A percentile compares a stretch with the other conserved stretches of the same genome.
These are phyloP conservation scores for Grifola frondosa DNA, from an alignment of 1,284 basidiomycete genomes.

Conservation along the genomic window DNA sequence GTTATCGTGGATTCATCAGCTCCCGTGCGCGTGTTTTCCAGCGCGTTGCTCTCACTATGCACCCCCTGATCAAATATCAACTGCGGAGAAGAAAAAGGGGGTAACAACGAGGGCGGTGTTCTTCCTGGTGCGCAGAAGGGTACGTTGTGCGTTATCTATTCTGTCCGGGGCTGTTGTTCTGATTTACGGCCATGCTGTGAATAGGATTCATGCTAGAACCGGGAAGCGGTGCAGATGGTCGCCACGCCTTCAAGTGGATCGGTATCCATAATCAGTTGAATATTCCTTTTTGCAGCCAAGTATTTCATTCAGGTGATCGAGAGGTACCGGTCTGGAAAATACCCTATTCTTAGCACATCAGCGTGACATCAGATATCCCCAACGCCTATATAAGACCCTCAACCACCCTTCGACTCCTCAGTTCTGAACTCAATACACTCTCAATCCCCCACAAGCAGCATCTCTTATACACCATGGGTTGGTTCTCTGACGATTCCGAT, in stretches of 20 bases:
- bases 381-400: slow-evolving; percentile 27
- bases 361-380: slow-evolving; percentile 16
- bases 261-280: slow-evolving; percentile 4
- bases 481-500: slow-evolving; percentile 50
- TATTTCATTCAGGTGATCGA: slow-evolving; percentile 19
- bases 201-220: slow-evolving; percentile 5
- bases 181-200: no score
- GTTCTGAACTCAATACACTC: slow-evolving; percentile 19
- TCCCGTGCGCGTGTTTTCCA: no score
- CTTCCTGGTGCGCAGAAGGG: no score
- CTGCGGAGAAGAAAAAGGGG: no score
- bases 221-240: slow-evolving; percentile 13
- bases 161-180: no score
- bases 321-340: slow-evolving; percentile 5
- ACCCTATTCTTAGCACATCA: slow-evolving; percentile 18
- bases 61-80: no score
- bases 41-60: no score
- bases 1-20: no score
- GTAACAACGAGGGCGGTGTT: no score
- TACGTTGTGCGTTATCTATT: no score
- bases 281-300: slow-evolving; percentile 7
- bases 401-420: slow-evolving; percentile 13
- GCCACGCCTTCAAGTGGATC: no score
- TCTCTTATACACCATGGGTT: slow-evolving; percentile 44
- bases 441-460: slow-evolving; percentile 14